Evolutionary conservation across 1,284 basidiomycete species (phyloP).

Genomic region (Ustilago tritici): DNA sequence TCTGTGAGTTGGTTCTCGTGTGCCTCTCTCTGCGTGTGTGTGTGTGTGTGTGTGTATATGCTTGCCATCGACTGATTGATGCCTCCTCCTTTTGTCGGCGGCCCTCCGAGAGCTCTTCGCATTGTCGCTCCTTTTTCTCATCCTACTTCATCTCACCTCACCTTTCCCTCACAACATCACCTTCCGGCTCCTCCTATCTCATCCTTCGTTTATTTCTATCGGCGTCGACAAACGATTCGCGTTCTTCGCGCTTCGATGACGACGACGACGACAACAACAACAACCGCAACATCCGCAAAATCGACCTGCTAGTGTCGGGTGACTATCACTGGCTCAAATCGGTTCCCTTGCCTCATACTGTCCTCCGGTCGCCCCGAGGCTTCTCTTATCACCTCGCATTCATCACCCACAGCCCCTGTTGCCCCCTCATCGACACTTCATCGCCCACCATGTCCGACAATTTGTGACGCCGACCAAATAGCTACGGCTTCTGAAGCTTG

Average conservation of each 20-base stretch:
- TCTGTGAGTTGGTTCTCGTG: not conserved
- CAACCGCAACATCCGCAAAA: no score
- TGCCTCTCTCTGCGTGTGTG: not conserved
- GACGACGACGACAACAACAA: not conserved
- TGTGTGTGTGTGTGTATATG: not conserved
- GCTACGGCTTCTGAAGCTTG: conserved; percentile 27
- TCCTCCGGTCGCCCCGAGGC: not conserved
- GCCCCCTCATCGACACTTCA: conserved; percentile 2
- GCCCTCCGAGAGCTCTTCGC: conserved; percentile 2
- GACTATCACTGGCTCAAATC: not conserved
- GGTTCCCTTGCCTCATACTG: not conserved
- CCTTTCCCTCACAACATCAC: not conserved
- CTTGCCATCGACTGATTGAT: not conserved
- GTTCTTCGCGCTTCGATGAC: conserved; percentile 7
- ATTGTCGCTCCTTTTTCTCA: not conserved
- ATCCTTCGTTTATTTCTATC: not conserved
- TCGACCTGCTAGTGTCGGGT: not conserved
- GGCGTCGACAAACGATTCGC: conserved; percentile 2
- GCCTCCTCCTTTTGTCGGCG: conserved; percentile 3
- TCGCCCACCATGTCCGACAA: conserved; percentile 26
- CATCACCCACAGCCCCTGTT: conserved; percentile 2
- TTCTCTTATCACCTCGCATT: not conserved
- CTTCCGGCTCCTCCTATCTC: not conserved
- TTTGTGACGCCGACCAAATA: conserved; percentile 24
- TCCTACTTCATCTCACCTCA: not conserved